Evolutionary conservation across 1,284 basidiomycete genomes (phyloP).

Genomic region (Vanrija sp.): DNA sequence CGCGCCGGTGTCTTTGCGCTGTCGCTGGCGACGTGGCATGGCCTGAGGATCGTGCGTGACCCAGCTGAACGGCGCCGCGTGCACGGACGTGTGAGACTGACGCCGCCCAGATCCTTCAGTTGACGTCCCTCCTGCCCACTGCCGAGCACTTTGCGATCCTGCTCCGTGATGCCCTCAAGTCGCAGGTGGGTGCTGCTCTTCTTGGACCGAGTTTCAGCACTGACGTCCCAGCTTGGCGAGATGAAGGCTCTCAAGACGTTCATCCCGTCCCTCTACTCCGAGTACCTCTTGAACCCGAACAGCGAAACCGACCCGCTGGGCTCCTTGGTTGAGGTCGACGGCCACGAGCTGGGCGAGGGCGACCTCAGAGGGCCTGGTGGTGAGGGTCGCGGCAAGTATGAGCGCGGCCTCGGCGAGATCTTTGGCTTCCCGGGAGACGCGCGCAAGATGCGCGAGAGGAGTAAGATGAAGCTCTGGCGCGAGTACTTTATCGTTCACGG

Average conservation of each 20-base stretch:
- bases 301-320: slow-evolving; percentile 6
- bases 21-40: slow-evolving; percentile 91
- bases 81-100: not conserved
- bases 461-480: slow-evolving; percentile 96
- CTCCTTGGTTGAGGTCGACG: slow-evolving; percentile 14
- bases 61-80: not conserved
- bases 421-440: slow-evolving; percentile 93
- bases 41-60: slow-evolving; percentile 79
- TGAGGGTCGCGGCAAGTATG: slow-evolving; percentile 56
- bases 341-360: slow-evolving; percentile 54
- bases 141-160: slow-evolving; percentile 91
- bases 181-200: slow-evolving; percentile 54
- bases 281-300: slow-evolving; percentile 62
- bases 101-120: slow-evolving; percentile 72
- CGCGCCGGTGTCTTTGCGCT: slow-evolving; percentile 92
- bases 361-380: slow-evolving; percentile 54
- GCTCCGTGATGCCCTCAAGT: slow-evolving; percentile 83
- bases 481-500: slow-evolving; percentile 66
- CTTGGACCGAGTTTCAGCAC: not conserved
- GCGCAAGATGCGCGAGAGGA: slow-evolving; percentile 92
- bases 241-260: slow-evolving; percentile 95
- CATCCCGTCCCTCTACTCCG: slow-evolving; percentile 89
- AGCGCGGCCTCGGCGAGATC: slow-evolving; percentile 76
- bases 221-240: slow-evolving; percentile 61
- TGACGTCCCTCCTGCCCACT: slow-evolving; percentile 91